A percentile compares a stretch with the other conserved stretches of the same genome.
Evolutionary conservation across 805 yeast species (phyloP).

Genomic region (Lachancea mirantina): DNA sequence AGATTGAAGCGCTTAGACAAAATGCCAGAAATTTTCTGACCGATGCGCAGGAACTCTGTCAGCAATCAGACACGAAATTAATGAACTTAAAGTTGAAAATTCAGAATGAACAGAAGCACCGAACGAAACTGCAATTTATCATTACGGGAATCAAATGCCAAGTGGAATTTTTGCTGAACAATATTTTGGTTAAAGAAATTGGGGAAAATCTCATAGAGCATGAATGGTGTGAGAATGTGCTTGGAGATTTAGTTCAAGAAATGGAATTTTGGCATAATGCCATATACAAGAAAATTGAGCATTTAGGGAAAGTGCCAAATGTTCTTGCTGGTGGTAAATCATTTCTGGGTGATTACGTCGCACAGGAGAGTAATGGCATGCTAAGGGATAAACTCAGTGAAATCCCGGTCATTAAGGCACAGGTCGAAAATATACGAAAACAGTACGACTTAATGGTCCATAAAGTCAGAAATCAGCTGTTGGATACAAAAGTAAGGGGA

Average conservation of each 20-base stretch:
- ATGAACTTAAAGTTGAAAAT: conserved; percentile 33
- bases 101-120: conserved; percentile 34
- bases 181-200: conserved; percentile 27
- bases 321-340: conserved; percentile 25
- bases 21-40: conserved; percentile 44
- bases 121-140: conserved; percentile 40
- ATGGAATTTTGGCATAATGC: conserved; percentile 28
- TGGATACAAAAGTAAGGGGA: conserved; percentile 19
- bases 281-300: conserved; percentile 29
- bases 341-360: conserved; percentile 43
- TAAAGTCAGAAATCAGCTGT: conserved; percentile 22
- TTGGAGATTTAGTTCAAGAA: conserved; percentile 17
- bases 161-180: conserved; percentile 34
- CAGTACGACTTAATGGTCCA: conserved; percentile 28
- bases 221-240: conserved; percentile 18
- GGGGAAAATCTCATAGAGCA: conserved; percentile 23
- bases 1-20: conserved; percentile 31
- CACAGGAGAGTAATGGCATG: conserved; percentile 31
- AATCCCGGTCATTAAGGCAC: conserved; percentile 25
- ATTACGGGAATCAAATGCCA: conserved; percentile 43
- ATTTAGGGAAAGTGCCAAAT: conserved; percentile 33
- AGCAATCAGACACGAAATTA: conserved; percentile 40
- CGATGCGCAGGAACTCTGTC: conserved; percentile 45
- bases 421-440: conserved; percentile 25
- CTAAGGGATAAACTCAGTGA: conserved; percentile 29